Conservation (phyloP, 306 rosid genomes). For the Dryas octopetala region DNA sequence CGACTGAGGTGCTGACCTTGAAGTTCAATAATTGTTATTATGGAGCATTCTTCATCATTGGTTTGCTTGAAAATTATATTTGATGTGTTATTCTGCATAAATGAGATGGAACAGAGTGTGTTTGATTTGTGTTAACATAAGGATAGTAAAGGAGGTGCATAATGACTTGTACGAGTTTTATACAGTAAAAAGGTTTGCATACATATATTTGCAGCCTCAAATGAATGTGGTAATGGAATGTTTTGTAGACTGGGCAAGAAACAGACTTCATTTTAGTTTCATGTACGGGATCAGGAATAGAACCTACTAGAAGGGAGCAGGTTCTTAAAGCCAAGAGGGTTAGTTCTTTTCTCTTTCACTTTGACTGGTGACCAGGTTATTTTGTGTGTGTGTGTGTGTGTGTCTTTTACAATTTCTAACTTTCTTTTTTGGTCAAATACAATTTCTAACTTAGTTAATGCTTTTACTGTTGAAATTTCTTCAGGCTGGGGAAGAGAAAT, state of each 20-base stretch:
- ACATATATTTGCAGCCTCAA: constrained; percentile 11
- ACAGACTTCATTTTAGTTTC: constrained; percentile 94
- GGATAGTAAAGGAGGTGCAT: constrained; percentile 1
- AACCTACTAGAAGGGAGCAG: constrained; percentile 89
- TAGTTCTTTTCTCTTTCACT: constrained; percentile 31
- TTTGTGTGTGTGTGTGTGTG: neutral
- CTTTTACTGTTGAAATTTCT: constrained; percentile 19
- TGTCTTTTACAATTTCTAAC: neutral
- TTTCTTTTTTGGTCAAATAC: neutral
- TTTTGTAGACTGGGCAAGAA: constrained; percentile 91
- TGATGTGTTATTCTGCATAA: neutral
- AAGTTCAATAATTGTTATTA: neutral
- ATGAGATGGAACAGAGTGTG: neutral
- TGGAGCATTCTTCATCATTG: neutral
- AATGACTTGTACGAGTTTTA: neutral
- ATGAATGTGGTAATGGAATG: constrained; percentile 27
- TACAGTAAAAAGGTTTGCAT: neutral
- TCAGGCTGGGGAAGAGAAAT: constrained; percentile 93
- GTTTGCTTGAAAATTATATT: neutral
- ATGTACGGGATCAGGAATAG: constrained; percentile 91
- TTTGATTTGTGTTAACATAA: constrained; percentile 1
- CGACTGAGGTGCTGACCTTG: neutral
- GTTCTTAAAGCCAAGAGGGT: constrained; percentile 97
- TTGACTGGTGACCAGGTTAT: neutral
- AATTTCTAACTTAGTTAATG: constrained; percentile 20